Evolutionary conservation across 495 filamentous ascomycete species (phyloP).

Genomic region (Penicillium lividum): DNA sequence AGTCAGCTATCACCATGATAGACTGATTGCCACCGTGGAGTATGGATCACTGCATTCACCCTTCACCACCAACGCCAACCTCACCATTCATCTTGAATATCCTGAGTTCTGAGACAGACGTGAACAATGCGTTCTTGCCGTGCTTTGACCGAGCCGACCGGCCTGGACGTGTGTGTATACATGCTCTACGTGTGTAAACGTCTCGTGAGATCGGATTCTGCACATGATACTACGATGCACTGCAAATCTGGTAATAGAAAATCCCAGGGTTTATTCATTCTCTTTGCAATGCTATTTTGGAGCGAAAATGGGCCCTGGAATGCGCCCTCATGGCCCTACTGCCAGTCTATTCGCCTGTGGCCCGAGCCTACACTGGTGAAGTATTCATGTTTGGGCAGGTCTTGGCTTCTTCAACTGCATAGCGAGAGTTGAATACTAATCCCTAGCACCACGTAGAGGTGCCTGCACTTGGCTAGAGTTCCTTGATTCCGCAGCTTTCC

Average conservation of each 20-base stretch:
- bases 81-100: not conserved
- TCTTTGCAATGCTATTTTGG: not conserved
- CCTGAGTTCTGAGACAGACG: not conserved
- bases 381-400: not conserved
- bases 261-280: constrained; percentile 1
- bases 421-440: not conserved
- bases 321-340: not conserved
- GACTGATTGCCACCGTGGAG: not conserved
- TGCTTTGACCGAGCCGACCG: constrained; percentile 4
- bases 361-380: not conserved
- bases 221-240: constrained; percentile 1
- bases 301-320: not conserved
- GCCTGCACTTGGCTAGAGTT: not conserved
- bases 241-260: not conserved
- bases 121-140: constrained; percentile 4
- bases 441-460: not conserved
- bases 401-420: not conserved
- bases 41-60: not conserved
- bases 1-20: no score
- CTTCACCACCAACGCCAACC: constrained; percentile 1
- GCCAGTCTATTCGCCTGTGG: constrained; percentile 5
- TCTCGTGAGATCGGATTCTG: not conserved
- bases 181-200: not conserved
- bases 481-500: not conserved
- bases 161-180: not conserved